phyloP scores from a whole-genome alignment of 176 grass and related monocot species.

The Hordeum marinum region DNA sequence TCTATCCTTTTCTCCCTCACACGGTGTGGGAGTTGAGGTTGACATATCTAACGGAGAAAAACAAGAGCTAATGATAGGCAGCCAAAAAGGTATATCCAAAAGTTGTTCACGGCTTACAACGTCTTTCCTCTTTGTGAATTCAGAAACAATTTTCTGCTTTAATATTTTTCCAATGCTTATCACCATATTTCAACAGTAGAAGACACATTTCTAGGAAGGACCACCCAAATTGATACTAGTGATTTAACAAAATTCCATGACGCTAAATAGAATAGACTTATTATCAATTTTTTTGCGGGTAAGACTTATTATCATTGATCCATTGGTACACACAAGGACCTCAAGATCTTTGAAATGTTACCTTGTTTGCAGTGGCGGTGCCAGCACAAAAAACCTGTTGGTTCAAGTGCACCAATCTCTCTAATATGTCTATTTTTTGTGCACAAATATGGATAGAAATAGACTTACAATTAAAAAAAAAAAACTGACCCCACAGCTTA shows the following conservation, averaged over 20 bases:
- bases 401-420: too few species aligned
- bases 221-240: not conserved
- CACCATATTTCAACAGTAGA: too few species aligned
- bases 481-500: too few species aligned
- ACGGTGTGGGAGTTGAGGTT: constrained; percentile 19
- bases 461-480: too few species aligned
- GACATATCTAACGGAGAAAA: constrained; percentile 32
- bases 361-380: too few species aligned
- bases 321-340: not conserved
- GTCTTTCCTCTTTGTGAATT: constrained; percentile 6
- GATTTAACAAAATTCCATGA: not conserved
- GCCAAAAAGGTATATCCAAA: constrained; percentile 35
- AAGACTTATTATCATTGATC: not conserved
- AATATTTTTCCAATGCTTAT: not conserved
- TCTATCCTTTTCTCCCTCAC: not conserved
- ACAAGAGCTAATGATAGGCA: constrained; percentile 15
- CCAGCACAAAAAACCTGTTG: too few species aligned
- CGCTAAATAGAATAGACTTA: not conserved
- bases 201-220: too few species aligned
- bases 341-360: not conserved
- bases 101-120: constrained; percentile 10
- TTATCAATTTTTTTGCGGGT: too few species aligned
- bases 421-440: too few species aligned
- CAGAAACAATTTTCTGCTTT: not conserved
- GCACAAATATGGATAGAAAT: too few species aligned